Evolutionary conservation across 139 green algal genomes (phyloP).

Genomic region (Marvania coccoides): DNA sequence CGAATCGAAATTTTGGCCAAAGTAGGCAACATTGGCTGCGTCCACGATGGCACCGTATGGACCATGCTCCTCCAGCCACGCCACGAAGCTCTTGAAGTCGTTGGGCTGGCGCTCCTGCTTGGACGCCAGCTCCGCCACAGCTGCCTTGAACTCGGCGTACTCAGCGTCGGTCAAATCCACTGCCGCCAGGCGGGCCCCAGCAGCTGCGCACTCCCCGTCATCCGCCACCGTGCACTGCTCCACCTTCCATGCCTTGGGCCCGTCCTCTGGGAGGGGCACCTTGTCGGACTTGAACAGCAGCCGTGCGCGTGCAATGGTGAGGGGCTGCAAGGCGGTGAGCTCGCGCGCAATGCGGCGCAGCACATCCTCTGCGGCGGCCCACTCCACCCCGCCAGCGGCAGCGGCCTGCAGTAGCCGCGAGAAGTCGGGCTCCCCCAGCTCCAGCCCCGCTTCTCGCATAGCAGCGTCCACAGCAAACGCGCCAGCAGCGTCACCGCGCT

Average conservation of each 20-base stretch:
- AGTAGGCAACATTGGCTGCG: slow-evolving; percentile 81
- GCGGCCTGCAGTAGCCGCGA: slow-evolving; percentile 46
- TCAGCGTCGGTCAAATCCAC: slow-evolving; percentile 61
- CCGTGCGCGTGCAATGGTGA: slow-evolving; percentile 29
- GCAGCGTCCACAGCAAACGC: slow-evolving; percentile 25
- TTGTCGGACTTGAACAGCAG: slow-evolving; percentile 15
- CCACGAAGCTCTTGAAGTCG: slow-evolving; percentile 52
- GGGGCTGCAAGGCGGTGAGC: slow-evolving; percentile 39
- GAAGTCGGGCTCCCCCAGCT: slow-evolving; percentile 2
- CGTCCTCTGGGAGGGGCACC: slow-evolving; percentile 9
- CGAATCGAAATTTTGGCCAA: slow-evolving; percentile 63
- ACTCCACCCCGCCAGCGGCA: slow-evolving; percentile 1
- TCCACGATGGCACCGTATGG: slow-evolving; percentile 70
- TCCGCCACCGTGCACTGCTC: neutral
- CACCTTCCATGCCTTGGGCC: neutral
- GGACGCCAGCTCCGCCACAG: slow-evolving; percentile 43
- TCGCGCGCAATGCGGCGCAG: slow-evolving; percentile 41
- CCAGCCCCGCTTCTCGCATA: slow-evolving; percentile 20
- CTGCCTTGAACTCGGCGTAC: slow-evolving; percentile 48
- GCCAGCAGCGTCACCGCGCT: slow-evolving; percentile 17
- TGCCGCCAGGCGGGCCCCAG: slow-evolving; percentile 19
- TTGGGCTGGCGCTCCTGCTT: slow-evolving; percentile 30
- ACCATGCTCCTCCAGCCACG: slow-evolving; percentile 55
- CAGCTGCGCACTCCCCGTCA: slow-evolving; percentile 3
- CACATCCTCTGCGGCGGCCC: slow-evolving; percentile 22